phyloP scores from a whole-genome alignment of 345 rosid species.

The Melaleuca alternifolia region DNA sequence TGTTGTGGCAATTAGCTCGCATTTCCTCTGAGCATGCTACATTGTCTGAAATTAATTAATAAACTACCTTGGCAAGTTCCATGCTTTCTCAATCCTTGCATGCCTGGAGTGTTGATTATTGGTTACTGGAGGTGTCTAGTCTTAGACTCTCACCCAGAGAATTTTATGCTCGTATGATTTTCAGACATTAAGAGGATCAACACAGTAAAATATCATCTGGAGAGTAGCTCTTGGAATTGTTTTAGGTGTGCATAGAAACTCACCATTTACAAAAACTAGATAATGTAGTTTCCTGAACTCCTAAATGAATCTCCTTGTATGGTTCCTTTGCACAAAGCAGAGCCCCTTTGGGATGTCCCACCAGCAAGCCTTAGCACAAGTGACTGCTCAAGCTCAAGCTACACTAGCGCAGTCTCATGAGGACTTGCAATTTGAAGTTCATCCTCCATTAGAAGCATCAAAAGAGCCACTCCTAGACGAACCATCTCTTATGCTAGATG shows the following conservation, averaged over 20 bases:
- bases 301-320: slow-evolving; percentile 6
- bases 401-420: slow-evolving; percentile 35
- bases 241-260: not conserved
- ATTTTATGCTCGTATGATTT: not conserved
- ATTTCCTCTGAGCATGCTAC: not conserved
- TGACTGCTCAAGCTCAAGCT: slow-evolving; percentile 78
- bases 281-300: not conserved
- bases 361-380: slow-evolving; percentile 74
- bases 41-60: not conserved
- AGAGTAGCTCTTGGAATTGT: not conserved
- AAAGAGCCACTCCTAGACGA: slow-evolving; percentile 9
- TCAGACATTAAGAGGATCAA: not conserved
- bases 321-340: slow-evolving; percentile 20
- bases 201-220: not conserved
- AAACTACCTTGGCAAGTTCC: not conserved
- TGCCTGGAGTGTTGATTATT: not conserved
- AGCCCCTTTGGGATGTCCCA: slow-evolving; percentile 82
- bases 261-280: not conserved
- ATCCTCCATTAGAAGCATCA: slow-evolving; percentile 12
- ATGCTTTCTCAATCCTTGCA: not conserved
- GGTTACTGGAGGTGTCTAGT: not conserved
- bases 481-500: slow-evolving; percentile 23
- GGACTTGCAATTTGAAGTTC: slow-evolving; percentile 26
- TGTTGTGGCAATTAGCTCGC: not conserved
- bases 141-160: not conserved